phyloP scores from a whole-genome alignment of 2,329 filamentous ascomycete genomes.

The Diaporthe citri region DNA sequence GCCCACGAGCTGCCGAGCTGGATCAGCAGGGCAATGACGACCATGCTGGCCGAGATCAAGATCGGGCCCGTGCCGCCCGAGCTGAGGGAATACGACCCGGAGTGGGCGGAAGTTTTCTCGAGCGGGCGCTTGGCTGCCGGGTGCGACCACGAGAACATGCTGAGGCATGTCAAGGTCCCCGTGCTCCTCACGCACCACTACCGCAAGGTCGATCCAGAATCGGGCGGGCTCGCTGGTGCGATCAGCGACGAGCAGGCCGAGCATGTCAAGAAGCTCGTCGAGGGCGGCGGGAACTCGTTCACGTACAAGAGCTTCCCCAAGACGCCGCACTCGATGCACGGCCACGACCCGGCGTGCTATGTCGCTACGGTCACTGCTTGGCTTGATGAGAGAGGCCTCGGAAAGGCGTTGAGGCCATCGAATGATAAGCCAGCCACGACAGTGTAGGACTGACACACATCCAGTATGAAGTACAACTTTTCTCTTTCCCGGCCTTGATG shows the following conservation, averaged over 20 bases:
- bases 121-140: constrained; percentile 33
- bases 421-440: constrained; percentile 9
- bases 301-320: constrained; percentile 37
- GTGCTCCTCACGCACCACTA: constrained; percentile 42
- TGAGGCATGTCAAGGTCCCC: constrained; percentile 41
- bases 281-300: constrained; percentile 38
- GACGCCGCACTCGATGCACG: constrained; percentile 41
- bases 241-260: constrained; percentile 36
- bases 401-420: constrained; percentile 30
- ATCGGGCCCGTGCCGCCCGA: constrained; percentile 32
- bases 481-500: background rate
- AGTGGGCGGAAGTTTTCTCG: constrained; percentile 39
- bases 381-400: constrained; percentile 36
- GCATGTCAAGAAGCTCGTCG: constrained; percentile 37
- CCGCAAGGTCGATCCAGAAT: constrained; percentile 33
- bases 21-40: constrained; percentile 34
- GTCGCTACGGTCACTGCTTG: constrained; percentile 38
- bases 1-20: constrained; percentile 38
- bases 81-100: constrained; percentile 41
- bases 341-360: constrained; percentile 37
- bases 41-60: constrained; percentile 37
- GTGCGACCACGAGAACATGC: constrained; percentile 41
- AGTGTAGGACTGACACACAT: background rate
- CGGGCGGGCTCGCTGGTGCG: constrained; percentile 36
- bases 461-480: too few species aligned